Evolutionary conservation across 768 basidiomycete genomes (phyloP), one percentile per base, ranked within the genome.

Genomic region (Suillus tomentosus): DNA sequence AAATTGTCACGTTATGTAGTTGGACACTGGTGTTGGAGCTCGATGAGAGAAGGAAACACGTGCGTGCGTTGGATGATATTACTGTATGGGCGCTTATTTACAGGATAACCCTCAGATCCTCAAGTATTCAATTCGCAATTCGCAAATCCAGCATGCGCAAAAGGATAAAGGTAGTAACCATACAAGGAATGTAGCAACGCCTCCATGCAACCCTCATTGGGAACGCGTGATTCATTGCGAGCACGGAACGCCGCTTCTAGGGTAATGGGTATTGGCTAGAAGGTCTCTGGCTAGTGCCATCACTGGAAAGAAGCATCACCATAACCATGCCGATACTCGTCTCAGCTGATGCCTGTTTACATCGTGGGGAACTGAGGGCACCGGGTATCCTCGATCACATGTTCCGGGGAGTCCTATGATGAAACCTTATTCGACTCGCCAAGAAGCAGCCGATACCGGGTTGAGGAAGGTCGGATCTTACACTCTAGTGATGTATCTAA

Each of bases 41-140:
- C 24, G 27, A 27, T 27, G 50, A 27, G 53, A 54, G 53, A 54
- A 48, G 31, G 31, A 54, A 54, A 54, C 53, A 54, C 53, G 53
- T 54, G 53, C 53, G 53, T 31, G 51, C 17, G 51, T 31, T 19
- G 3, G 22, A 27, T 53, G 19, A 19, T 31, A 54, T 31, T 34
- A 34, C 10, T 11, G 17, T 54, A 54, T 54, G 53, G 53, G 53
- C 53, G 53, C 53, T 34, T 34, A 34, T 34, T 54, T 34, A 54
- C 53, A 34, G 17, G n/a, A 48, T 7, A 51, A 51, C 27, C 51
- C 45, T 45, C 45, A 45, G 27, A 27, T 27, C 27, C 27, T 27
- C 27, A 27, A n/a, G n/a, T n/a, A 45, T n/a, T 51, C 15, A 27
- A 27, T 51, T 27, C 50, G 24, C 15, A 15, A 51, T 4, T 31